phyloP scores from a whole-genome alignment of 345 rosid species.

The Carallia brachiata region DNA sequence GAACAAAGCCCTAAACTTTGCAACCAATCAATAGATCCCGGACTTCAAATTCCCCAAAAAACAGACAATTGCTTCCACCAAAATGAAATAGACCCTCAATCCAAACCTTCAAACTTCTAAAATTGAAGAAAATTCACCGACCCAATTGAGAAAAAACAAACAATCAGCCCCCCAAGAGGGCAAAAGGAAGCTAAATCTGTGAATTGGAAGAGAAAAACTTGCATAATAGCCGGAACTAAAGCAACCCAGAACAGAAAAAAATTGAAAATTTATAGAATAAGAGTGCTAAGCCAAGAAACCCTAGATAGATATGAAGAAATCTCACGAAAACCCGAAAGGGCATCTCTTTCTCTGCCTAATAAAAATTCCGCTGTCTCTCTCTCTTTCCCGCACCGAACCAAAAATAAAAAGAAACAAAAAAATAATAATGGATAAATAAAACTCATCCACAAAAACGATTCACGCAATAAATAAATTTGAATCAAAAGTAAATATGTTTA shows the following conservation, averaged over 20 bases:
- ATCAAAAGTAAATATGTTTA: constrained; percentile 17
- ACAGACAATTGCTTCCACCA: not conserved
- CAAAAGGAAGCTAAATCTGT: constrained; percentile 17
- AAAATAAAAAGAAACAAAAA: constrained; percentile 8
- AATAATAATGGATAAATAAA: constrained; percentile 15
- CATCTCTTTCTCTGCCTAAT: constrained; percentile 27
- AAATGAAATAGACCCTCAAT: constrained; percentile 24
- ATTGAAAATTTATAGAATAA: not conserved
- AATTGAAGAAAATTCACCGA: constrained; percentile 16
- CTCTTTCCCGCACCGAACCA: constrained; percentile 22
- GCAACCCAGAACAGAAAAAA: not conserved
- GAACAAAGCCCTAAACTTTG: constrained; percentile 28
- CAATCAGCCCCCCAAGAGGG: constrained; percentile 9
- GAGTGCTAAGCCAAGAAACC: constrained; percentile 26
- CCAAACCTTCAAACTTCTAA: not conserved
- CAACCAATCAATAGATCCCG: constrained; percentile 21
- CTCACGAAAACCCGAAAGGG: constrained; percentile 31
- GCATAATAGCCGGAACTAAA: not conserved
- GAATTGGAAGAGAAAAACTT: constrained; percentile 7
- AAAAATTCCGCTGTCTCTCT: constrained; percentile 19
- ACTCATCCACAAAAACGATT: constrained; percentile 29
- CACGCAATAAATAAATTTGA: constrained; percentile 30
- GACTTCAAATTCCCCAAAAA: constrained; percentile 22
- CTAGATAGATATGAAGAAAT: constrained; percentile 33
- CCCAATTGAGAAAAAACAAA: constrained; percentile 28